Evolutionary conservation across 106 monocot genomes (phyloP), one percentile per base, ranked within the genome.

Genomic region (Allium fistulosum): DNA sequence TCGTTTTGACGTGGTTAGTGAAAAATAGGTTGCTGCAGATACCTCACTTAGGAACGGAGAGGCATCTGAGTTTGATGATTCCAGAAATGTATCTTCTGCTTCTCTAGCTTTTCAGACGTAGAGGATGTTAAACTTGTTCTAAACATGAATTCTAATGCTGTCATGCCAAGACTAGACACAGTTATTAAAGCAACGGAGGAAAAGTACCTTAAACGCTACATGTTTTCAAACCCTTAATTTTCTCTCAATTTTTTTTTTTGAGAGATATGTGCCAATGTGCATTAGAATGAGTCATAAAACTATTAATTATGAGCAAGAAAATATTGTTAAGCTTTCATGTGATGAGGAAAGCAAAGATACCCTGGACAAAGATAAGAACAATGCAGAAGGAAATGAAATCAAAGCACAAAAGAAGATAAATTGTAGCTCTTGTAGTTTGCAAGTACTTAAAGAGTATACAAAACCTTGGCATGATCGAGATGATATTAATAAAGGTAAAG

Each of bases 401-500:
- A 18, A 17, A 14, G 7, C 46, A 53, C 22, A 22, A 22, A 22
- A 22, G 22, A 22, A 22, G 22, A 22, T 22, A 22, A 22, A 22
- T 22, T 22, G 22, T 22, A 22, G 22, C 1, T 85, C 72, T 45
- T 9, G 22, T 16, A 63, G 57, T 67, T 62, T 82, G 66, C 70
- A 73, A 8, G 22, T 71, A 16, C 5, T 51, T 18, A 56, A 37
- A 15, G 61, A 71, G 17, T 58, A 70, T 6, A 72, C 82, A 59
- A 79, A 75, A 48, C 87, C 80, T 28, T 51, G 22, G 1, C 91
- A 88, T 81, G 85, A 88, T 86, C 69, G 67, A 12, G 67, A 78
- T 74, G 95, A 91, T 60, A 83, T 95, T 57, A 51, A 80, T 22
- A 90, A 83, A 77, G 91, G 91, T 28, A 81, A 87, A 85, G 94